A percentile compares a stretch with the other conserved stretches of the same genome.
Evolutionary conservation across 2,329 filamentous ascomycete species (phyloP).

Genomic region (Pseudonectria buxi): DNA sequence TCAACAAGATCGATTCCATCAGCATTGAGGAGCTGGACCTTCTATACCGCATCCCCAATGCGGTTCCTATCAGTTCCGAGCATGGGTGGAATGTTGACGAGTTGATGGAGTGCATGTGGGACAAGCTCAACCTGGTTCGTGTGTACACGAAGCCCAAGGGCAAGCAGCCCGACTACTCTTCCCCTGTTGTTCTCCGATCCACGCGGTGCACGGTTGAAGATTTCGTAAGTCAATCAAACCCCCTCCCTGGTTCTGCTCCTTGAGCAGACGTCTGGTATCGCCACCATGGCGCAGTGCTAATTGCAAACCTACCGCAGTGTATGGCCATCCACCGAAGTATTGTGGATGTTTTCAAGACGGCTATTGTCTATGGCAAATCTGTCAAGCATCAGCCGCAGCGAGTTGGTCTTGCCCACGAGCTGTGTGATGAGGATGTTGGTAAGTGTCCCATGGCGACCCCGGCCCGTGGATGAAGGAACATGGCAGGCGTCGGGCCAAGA

Average conservation of each 20-base stretch:
- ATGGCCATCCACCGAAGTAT: conserved; percentile 96
- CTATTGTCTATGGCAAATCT: conserved; percentile 94
- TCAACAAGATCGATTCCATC: conserved; percentile 99
- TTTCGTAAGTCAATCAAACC: conserved; percentile 62
- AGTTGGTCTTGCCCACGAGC: conserved; percentile 83
- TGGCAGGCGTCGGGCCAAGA: too few species aligned
- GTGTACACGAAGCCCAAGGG: conserved; percentile 99
- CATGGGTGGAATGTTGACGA: conserved; percentile 98
- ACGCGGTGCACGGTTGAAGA: conserved; percentile 87
- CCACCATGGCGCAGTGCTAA: conserved; percentile 12
- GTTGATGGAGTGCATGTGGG: conserved; percentile 97
- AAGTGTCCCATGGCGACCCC: conserved; percentile 31
- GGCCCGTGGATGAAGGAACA: too few species aligned
- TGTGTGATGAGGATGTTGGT: conserved; percentile 97
- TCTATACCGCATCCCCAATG: conserved; percentile 92
- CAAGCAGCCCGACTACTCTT: conserved; percentile 82
- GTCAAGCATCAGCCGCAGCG: conserved; percentile 98
- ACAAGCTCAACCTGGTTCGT: conserved; percentile 82
- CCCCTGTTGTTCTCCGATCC: conserved; percentile 82
- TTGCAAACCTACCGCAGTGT: conserved; percentile 56
- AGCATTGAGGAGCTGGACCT: conserved; percentile 96
- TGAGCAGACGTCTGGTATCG: conserved; percentile 1
- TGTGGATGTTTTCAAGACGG: conserved; percentile 88
- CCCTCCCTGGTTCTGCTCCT: conserved; percentile 4
- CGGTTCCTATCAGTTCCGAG: conserved; percentile 94